Evolutionary conservation across 768 basidiomycete species (phyloP), one percentile per base, ranked within the genome.

Genomic region (Tricholoma saponaceum): DNA sequence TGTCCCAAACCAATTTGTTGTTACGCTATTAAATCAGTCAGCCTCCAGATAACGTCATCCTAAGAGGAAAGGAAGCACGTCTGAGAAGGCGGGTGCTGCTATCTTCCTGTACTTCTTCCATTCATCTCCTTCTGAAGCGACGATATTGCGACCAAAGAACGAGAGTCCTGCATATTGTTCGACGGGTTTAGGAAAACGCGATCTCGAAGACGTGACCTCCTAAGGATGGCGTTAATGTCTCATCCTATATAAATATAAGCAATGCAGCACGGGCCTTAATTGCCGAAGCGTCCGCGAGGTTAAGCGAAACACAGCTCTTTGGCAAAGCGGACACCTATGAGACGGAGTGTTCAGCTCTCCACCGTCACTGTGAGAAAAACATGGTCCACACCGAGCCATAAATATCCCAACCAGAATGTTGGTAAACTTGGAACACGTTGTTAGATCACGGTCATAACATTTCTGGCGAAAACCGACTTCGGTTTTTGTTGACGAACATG

Each of bases 101-200:
- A 88, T 79, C 65, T 82, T 84, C 47, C 85, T 70, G 60, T 84
- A 85, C 28, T 79, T 78, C 67, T 85, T 85, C 86, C 86, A 89
- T 58, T 82, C 76, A 3, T 83, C 79, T 20, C 80, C 83, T 62
- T 88, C 86, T 0, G 83, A 81, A 1, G 76, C 79, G n/a, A 89
- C 78, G 44, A 88, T 83, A 60, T 88, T 90, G 5, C 64, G 64
- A 5, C 87, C 86, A 63, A 79, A 88, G 56, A 83, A 74, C 0
- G 69, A 57, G 16, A 88, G 67, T 14, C 73, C 59, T 1, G 47
- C 59, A 60, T 87, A 87, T 25, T 72, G 64, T 4, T 76, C 60
- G 0, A 81, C 63, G 7, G 83, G 80, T 62, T 88, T 88, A 0
- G 83, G 81, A 60, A 86, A 88, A 13, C 79, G 77, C 9, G 76